These are phyloP conservation scores for Fomitiporia mediterranea DNA, from an alignment of 1,284 basidiomycete species.

Conservation along the genomic window DNA sequence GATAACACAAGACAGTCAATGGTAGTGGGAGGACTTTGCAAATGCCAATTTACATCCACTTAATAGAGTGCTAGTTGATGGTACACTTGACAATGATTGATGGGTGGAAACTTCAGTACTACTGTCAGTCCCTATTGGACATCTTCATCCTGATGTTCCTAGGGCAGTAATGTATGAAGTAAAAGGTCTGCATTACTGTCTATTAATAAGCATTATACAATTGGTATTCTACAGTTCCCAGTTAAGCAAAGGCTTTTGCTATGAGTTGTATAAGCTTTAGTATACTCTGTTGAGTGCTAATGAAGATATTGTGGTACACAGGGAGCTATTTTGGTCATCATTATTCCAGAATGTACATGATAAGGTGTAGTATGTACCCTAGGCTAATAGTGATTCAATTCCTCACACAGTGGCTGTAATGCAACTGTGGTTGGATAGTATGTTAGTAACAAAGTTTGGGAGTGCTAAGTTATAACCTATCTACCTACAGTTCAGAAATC, in stretches of 20 bases:
- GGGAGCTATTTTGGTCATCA: conserved; percentile 22
- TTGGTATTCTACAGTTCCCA: background rate
- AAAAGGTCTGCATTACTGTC: conserved; percentile 7
- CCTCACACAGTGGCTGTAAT: conserved; percentile 25
- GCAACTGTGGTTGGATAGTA: conserved; percentile 34
- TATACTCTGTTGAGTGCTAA: background rate
- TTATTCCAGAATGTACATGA: conserved; percentile 19
- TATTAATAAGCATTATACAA: conserved; percentile 11
- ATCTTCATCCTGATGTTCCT: background rate
- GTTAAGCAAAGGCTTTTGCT: conserved; percentile 11
- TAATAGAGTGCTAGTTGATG: background rate
- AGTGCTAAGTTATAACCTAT: conserved; percentile 32
- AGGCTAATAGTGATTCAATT: background rate
- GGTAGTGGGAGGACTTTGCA: background rate
- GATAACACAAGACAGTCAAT: background rate
- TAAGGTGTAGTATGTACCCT: background rate
- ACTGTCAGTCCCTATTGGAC: background rate
- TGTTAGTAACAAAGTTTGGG: conserved; percentile 31
- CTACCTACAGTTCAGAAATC: conserved; percentile 32
- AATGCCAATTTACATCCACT: background rate
- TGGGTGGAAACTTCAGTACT: background rate
- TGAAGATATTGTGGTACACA: conserved; percentile 10
- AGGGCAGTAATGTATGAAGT: background rate
- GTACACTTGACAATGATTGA: background rate
- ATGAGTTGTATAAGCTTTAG: conserved; percentile 5